Conservation (phyloP, 1,284 basidiomycete genomes). For the Entoloma clypeatum region DNA sequence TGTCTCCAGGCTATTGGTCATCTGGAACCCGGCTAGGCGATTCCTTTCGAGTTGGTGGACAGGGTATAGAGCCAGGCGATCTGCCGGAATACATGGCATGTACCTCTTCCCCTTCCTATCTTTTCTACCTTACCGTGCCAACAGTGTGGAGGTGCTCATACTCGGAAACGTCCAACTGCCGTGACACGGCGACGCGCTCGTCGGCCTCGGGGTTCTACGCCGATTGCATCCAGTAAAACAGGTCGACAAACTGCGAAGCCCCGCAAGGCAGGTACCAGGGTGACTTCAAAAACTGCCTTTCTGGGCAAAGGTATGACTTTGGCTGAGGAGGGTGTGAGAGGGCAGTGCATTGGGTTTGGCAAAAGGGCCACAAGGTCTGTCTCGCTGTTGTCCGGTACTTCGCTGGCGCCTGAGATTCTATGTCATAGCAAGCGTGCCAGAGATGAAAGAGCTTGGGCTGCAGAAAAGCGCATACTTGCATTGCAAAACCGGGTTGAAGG, state of each 20-base stretch:
- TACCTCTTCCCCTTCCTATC: conserved; percentile 1
- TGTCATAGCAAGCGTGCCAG: conserved; percentile 62
- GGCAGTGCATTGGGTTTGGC: conserved; percentile 57
- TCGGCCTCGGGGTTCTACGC: conserved; percentile 32
- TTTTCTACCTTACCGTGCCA: conserved; percentile 4
- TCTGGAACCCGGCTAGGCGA: conserved; percentile 66
- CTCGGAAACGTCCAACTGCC: conserved; percentile 48
- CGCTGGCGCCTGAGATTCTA: not conserved
- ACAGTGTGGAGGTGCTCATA: conserved; percentile 79
- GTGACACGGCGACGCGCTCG: conserved; percentile 35
- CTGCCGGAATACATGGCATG: conserved; percentile 73
- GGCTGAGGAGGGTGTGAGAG: conserved; percentile 41
- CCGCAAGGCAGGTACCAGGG: conserved; percentile 65
- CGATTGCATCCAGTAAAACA: conserved; percentile 50
- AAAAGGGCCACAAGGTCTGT: conserved; percentile 66
- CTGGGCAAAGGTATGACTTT: conserved; percentile 51
- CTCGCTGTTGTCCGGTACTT: not conserved
- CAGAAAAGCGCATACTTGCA: conserved; percentile 53
- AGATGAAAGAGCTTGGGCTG: conserved; percentile 70
- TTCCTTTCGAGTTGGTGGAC: conserved; percentile 49
- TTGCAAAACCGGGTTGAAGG: no score
- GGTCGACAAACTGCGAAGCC: conserved; percentile 59
- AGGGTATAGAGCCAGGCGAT: conserved; percentile 49
- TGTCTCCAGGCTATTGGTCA: conserved; percentile 68
- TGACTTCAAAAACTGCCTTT: conserved; percentile 59